These are phyloP conservation scores for Metschnikowia matae DNA, from an alignment of 805 yeast genomes.

Conservation along the genomic window DNA sequence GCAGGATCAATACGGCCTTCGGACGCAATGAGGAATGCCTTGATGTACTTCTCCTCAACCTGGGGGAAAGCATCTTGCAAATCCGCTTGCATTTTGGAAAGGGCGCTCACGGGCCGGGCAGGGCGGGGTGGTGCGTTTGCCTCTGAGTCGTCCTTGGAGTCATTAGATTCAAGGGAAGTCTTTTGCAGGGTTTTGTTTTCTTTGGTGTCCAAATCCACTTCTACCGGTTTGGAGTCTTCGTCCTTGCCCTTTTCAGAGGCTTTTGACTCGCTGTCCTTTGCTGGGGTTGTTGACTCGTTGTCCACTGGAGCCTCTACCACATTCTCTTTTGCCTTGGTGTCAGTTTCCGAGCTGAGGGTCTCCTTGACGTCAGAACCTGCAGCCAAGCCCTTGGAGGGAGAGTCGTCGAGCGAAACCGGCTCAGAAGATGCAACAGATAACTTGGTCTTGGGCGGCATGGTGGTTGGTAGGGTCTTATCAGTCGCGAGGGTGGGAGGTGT, in stretches of 20 bases:
- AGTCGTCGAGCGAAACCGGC: constrained; percentile 27
- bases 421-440: constrained; percentile 32
- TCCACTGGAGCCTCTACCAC: background rate
- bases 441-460: constrained; percentile 16
- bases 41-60: constrained; percentile 63
- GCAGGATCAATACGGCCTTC: constrained; percentile 79
- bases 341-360: background rate
- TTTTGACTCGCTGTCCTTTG: background rate
- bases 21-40: constrained; percentile 82
- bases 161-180: background rate
- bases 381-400: constrained; percentile 5
- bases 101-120: constrained; percentile 60
- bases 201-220: background rate
- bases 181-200: background rate
- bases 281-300: background rate
- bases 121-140: constrained; percentile 36
- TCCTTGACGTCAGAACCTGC: constrained; percentile 2
- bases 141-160: background rate
- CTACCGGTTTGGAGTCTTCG: background rate
- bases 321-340: background rate
- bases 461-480: background rate
- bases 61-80: constrained; percentile 84
- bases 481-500: background rate
- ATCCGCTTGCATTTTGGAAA: constrained; percentile 50
- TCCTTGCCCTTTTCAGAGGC: constrained; percentile 2